Percentiles rank a stretch among this genome's conserved stretches.
Evolutionary conservation across 2,329 filamentous ascomycete genomes (phyloP).

Genomic region (Sporothrix protearum): DNA sequence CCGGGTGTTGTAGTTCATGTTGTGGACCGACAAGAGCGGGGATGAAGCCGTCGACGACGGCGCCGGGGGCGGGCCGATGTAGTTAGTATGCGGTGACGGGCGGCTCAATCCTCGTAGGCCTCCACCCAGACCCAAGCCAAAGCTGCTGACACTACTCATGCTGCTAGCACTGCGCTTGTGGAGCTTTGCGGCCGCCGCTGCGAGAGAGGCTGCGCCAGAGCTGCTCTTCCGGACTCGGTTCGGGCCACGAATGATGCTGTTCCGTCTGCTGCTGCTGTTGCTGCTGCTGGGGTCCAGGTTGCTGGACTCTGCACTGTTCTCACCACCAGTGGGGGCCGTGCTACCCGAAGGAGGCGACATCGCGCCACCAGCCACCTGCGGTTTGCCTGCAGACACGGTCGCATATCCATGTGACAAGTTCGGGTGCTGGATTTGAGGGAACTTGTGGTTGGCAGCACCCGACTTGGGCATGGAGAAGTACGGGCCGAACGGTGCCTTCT

Average conservation of each 20-base stretch:
- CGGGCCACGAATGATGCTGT: slow-evolving; percentile 29
- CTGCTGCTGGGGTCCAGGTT: slow-evolving; percentile 33
- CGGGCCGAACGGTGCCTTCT: slow-evolving; percentile 31
- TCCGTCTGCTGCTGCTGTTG: slow-evolving; percentile 11
- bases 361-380: slow-evolving; percentile 4
- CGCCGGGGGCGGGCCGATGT: slow-evolving; percentile 28
- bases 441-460: slow-evolving; percentile 23
- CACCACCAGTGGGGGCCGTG: background rate
- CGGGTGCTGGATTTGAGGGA: slow-evolving; percentile 30
- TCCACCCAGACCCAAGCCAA: slow-evolving; percentile 29
- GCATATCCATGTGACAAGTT: slow-evolving; percentile 29
- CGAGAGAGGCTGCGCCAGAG: slow-evolving; percentile 21
- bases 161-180: slow-evolving; percentile 29
- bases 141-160: slow-evolving; percentile 28
- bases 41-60: slow-evolving; percentile 29
- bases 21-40: slow-evolving; percentile 25
- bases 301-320: slow-evolving; percentile 5
- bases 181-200: slow-evolving; percentile 24
- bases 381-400: slow-evolving; percentile 20
- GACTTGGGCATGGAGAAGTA: slow-evolving; percentile 27
- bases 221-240: slow-evolving; percentile 21
- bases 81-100: slow-evolving; percentile 31
- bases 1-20: slow-evolving; percentile 22
- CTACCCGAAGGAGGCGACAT: slow-evolving; percentile 15
- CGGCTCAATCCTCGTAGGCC: slow-evolving; percentile 29